Conservation (phyloP, 129 eudicot species). For the Logfia minima region DNA sequence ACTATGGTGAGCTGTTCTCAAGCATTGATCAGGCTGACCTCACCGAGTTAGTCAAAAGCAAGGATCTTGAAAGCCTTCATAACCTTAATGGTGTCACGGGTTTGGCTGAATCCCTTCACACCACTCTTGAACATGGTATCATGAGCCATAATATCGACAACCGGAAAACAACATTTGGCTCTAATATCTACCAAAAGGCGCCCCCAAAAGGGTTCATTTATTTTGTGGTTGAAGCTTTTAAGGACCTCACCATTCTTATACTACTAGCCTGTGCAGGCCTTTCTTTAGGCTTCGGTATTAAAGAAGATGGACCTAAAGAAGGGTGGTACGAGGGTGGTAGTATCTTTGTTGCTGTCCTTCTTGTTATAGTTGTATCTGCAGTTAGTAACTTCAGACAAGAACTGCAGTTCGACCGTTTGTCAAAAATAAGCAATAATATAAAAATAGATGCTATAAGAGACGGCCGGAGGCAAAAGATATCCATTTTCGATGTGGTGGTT, state of each 20-base stretch:
- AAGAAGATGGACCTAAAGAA: slow-evolving; percentile 44
- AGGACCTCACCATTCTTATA: slow-evolving; percentile 51
- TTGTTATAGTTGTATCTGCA: slow-evolving; percentile 55
- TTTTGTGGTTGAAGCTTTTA: slow-evolving; percentile 48
- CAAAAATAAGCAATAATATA: slow-evolving; percentile 53
- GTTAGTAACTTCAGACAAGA: slow-evolving; percentile 63
- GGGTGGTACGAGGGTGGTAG: slow-evolving; percentile 79
- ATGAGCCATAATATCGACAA: background rate
- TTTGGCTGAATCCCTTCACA: slow-evolving; percentile 11
- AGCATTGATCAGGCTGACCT: slow-evolving; percentile 46
- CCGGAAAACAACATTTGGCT: slow-evolving; percentile 24
- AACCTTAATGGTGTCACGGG: background rate
- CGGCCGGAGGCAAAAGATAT: slow-evolving; percentile 51
- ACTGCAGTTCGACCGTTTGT: slow-evolving; percentile 56
- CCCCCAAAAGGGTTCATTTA: slow-evolving; percentile 45
- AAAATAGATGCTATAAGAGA: slow-evolving; percentile 46
- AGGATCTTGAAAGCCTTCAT: slow-evolving; percentile 31
- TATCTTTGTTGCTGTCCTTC: slow-evolving; percentile 56
- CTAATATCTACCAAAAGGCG: slow-evolving; percentile 24
- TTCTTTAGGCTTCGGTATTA: slow-evolving; percentile 54
- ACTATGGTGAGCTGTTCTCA: slow-evolving; percentile 16
- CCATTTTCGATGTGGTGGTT: slow-evolving; percentile 30
- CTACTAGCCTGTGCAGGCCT: slow-evolving; percentile 51
- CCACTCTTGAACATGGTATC: slow-evolving; percentile 4
- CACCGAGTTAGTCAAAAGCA: slow-evolving; percentile 48